Percentiles rank a stretch among this genome's conserved stretches.
Evolutionary conservation across 495 filamentous ascomycete genomes (phyloP).

Genomic region (Penicillium samsonianum): DNA sequence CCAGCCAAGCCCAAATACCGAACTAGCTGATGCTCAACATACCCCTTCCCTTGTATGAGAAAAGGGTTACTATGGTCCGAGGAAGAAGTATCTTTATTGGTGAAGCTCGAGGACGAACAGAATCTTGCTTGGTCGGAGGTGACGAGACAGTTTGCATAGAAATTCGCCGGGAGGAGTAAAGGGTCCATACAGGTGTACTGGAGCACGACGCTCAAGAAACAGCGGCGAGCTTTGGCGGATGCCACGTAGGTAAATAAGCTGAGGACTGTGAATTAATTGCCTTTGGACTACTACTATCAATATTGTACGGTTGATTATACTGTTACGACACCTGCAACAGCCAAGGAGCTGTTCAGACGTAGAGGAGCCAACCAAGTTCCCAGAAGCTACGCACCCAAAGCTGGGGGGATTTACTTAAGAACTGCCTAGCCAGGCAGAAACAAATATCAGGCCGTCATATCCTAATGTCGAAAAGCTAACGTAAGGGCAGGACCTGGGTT

Average conservation of each 20-base stretch:
- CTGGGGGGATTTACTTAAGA: too few species aligned
- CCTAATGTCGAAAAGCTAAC: too few species aligned
- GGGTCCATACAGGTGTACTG: constrained; percentile 4
- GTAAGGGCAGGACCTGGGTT: too few species aligned
- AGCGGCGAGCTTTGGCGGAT: background rate
- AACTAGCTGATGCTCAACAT: background rate
- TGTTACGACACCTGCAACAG: too few species aligned
- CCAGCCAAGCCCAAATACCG: background rate
- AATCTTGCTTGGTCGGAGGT: constrained; percentile 12
- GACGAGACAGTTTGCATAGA: constrained; percentile 6
- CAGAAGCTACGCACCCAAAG: too few species aligned
- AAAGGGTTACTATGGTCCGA: constrained; percentile 8
- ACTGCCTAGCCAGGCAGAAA: too few species aligned
- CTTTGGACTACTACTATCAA: too few species aligned
- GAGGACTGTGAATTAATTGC: too few species aligned
- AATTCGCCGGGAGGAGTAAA: constrained; percentile 15
- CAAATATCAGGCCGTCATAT: too few species aligned
- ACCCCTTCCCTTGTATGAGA: constrained; percentile 6
- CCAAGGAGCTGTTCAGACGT: too few species aligned
- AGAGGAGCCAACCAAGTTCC: too few species aligned
- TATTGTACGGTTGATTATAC: too few species aligned
- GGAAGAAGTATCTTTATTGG: constrained; percentile 11
- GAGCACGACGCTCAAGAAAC: constrained; percentile 5
- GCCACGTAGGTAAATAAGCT: background rate
- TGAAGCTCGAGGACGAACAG: constrained; percentile 18